A percentile compares a stretch with the other conserved stretches of the same genome.
Conservation (phyloP, 306 rosid species). For the Neltuma alba region DNA sequence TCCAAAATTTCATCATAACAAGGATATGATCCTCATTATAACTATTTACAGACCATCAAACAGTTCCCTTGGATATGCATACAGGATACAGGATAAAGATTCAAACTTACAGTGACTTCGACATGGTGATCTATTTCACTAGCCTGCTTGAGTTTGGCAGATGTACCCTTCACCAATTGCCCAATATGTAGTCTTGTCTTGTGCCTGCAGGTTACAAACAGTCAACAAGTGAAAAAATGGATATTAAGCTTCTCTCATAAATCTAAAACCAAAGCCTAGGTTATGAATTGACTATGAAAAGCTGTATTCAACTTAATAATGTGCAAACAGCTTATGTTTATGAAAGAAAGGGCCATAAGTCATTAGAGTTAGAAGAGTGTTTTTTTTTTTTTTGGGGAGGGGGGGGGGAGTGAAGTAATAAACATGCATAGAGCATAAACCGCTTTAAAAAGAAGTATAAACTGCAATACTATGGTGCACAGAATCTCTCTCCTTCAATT, state of each 20-base stretch:
- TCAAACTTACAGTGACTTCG: constrained; percentile 68
- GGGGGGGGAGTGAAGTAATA: neutral
- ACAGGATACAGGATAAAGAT: constrained; percentile 1
- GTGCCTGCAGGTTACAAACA: constrained; percentile 65
- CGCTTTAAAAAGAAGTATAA: neutral
- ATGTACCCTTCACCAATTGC: constrained; percentile 91
- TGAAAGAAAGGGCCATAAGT: neutral
- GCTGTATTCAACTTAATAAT: neutral
- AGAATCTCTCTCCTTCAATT: neutral
- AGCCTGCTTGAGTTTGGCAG: constrained; percentile 88
- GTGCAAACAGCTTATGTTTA: neutral
- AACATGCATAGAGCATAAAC: neutral
- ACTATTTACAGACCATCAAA: constrained; percentile 17
- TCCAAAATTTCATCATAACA: neutral
- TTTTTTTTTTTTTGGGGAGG: no score
- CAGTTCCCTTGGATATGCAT: constrained; percentile 19
- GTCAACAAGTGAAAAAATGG: neutral
- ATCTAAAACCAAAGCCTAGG: constrained; percentile 7
- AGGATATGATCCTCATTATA: constrained; percentile 48
- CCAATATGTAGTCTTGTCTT: constrained; percentile 94
- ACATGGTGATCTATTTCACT: constrained; percentile 86
- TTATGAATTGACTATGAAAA: constrained; percentile 5
- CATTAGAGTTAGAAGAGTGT: neutral
- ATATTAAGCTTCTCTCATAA: neutral
- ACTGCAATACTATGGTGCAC: neutral